Base-by-base conservation (phyloP, 495 filamentous ascomycete genomes). In the Tuber calosporum region DNA sequence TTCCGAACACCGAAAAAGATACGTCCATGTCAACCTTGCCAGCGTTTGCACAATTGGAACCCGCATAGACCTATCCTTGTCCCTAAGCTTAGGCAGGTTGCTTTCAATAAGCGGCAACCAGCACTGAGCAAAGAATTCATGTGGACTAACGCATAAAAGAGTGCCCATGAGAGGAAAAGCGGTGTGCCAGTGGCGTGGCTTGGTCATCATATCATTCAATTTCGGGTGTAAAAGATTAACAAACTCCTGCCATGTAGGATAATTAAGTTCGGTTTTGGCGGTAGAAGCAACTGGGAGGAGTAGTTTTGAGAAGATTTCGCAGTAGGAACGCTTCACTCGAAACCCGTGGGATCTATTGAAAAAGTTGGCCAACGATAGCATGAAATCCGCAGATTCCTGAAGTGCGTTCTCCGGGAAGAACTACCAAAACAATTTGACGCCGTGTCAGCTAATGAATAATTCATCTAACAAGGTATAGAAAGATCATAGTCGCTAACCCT, bases 21-120 rank as follows among this genome's bases (percentile, higher is more conserved):
- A 99, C 1, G 93, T 94, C 95, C 95, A 99, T 4, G 97, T 85
- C n/a, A 99, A 85, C 72, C 94, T 90, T 53, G 94, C 96, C 66
- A 97, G 89, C 22, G 92, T 93, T 77, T 97, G 91, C 45, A 99
- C 86, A 68, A 92, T 93, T 36, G 90, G 86, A n/a, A 90, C 90
- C 79, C 92, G 87, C 15, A 91, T 90, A 66, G 86, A 86, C 38
- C 94, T 88, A 81, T 98, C 95, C 77, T 95, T 97, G 80, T 99
- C 96, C 77, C 94, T 96, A 41, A 96, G 85, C 77, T 88, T 90
- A 19, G 90, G 84, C 67, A 93, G 91, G 22, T 95, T 85, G 48
- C 89, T 88, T 48, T 90, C 86, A 34, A 96, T 86, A 70, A 96
- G 83, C 48, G 93, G 89, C 37, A 93, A 85, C 95, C 94, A 98